Evolutionary conservation across 2,329 filamentous ascomycete genomes (phyloP), one percentile per base, ranked within the genome.

Genomic region (Exserohilum turcica): DNA sequence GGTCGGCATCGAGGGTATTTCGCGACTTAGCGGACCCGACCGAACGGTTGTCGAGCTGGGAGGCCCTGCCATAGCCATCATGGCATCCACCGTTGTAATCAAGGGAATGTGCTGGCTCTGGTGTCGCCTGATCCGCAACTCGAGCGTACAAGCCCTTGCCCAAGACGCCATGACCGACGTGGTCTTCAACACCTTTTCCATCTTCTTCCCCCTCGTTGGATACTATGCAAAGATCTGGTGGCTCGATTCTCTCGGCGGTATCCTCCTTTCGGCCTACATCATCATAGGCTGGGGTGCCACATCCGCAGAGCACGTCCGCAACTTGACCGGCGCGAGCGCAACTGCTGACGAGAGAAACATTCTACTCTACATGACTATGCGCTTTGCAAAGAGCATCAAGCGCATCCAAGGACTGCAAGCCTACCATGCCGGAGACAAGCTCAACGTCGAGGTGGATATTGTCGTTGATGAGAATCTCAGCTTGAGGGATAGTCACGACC

Each of bases 321-420:
- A 93, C 66, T 78, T 94, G 27, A 90, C 88, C 0, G 91, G 91
- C 15, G 89, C 89, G 63, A 89, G 89, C 0, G 90, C 90, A 5
- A 86, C 86, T 1, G 87, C 90, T 0, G 90, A 93, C 64, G 88
- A 94, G 77, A 84, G 92, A 27, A 96, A 94, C 69, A 84, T 96
- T 40, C 76, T 96, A 18, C 81, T 96, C 1, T 97, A 97, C 76
- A 83, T 96, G 63, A 94, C 92, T 1, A 96, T 96, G 89, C 88
- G 92, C 16, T 96, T 96, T 70, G 92, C 92, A 39, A 91, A 89
- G 62, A 89, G 89, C 10, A 95, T 97, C 68, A 86, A 85, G 67
- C 87, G 91, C 70, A 94, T 95, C 56, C 91, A 94, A 71, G 91
- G 91, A 28, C 77, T 94, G 50, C 87, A 92, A 62, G 91, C 91